Evolutionary conservation across 2,329 filamentous ascomycete genomes (phyloP).

Genomic region (Lecanicillium sp.): DNA sequence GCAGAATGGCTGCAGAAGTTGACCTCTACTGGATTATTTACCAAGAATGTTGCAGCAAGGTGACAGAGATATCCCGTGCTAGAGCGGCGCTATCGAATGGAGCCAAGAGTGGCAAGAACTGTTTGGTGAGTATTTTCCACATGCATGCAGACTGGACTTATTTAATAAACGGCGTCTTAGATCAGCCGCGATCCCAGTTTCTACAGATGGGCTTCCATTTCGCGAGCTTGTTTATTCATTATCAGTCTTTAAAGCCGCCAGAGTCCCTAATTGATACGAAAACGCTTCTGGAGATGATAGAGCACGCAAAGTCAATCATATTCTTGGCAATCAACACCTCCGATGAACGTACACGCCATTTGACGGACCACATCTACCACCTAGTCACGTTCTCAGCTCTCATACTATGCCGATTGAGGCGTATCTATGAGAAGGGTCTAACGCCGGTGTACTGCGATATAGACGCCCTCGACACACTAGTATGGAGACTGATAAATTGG

Average conservation of each 20-base stretch:
- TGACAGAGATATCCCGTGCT: too few species aligned
- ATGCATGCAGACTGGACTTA: too few species aligned
- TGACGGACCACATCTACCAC: slow-evolving; percentile 22
- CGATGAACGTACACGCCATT: slow-evolving; percentile 19
- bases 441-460: too few species aligned
- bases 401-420: slow-evolving; percentile 14
- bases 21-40: slow-evolving; percentile 20
- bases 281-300: slow-evolving; percentile 16
- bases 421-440: slow-evolving; percentile 15
- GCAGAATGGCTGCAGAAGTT: slow-evolving; percentile 20
- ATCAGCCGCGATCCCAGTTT: slow-evolving; percentile 20
- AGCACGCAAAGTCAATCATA: slow-evolving; percentile 16
- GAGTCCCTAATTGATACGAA: slow-evolving; percentile 10
- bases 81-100: too few species aligned
- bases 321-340: slow-evolving; percentile 19
- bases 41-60: slow-evolving; percentile 10
- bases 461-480: slow-evolving; percentile 10
- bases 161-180: too few species aligned
- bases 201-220: slow-evolving; percentile 22
- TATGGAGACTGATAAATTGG: slow-evolving; percentile 15
- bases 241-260: slow-evolving; percentile 15
- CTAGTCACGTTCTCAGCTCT: slow-evolving; percentile 19
- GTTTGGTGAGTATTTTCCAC: too few species aligned
- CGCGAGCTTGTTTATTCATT: slow-evolving; percentile 16
- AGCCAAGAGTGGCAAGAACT: too few species aligned